Evolutionary conservation across 2,329 filamentous ascomycete species (phyloP).

Genomic region (Rugonectria rugulosa): DNA sequence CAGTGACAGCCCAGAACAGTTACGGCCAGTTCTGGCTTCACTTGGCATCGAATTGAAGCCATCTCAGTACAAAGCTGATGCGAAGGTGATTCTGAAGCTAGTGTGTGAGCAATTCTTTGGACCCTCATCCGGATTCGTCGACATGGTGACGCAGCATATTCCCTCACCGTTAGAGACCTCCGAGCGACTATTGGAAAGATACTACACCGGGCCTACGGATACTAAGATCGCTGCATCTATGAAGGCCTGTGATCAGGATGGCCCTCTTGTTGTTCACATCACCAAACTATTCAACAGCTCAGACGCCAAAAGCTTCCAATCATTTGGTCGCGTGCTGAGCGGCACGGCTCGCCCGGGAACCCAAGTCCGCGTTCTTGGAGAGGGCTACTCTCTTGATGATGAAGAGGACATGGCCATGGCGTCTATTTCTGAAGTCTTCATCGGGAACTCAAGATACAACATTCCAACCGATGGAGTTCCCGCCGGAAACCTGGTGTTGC

Average conservation of each 20-base stretch:
- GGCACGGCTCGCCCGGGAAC: constrained; percentile 84
- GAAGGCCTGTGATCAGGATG: constrained; percentile 83
- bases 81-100: constrained; percentile 84
- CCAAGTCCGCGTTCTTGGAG: constrained; percentile 89
- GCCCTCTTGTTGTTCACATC: constrained; percentile 88
- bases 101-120: constrained; percentile 98
- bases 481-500: constrained; percentile 91
- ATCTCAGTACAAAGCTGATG: constrained; percentile 89
- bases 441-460: constrained; percentile 92
- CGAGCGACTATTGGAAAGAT: constrained; percentile 77
- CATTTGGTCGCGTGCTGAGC: constrained; percentile 91
- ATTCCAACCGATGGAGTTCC: constrained; percentile 91
- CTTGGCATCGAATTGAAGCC: constrained; percentile 90
- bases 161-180: constrained; percentile 86
- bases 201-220: constrained; percentile 92
- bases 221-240: constrained; percentile 83
- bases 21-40: constrained; percentile 79
- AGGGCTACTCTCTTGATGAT: constrained; percentile 95
- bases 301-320: constrained; percentile 90
- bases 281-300: constrained; percentile 92
- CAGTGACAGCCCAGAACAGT: constrained; percentile 84
- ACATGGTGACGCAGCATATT: constrained; percentile 91
- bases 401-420: constrained; percentile 96
- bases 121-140: constrained; percentile 86
- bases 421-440: constrained; percentile 85